phyloP scores from a whole-genome alignment of 2,329 filamentous ascomycete species.

The Fusarium palustre region DNA sequence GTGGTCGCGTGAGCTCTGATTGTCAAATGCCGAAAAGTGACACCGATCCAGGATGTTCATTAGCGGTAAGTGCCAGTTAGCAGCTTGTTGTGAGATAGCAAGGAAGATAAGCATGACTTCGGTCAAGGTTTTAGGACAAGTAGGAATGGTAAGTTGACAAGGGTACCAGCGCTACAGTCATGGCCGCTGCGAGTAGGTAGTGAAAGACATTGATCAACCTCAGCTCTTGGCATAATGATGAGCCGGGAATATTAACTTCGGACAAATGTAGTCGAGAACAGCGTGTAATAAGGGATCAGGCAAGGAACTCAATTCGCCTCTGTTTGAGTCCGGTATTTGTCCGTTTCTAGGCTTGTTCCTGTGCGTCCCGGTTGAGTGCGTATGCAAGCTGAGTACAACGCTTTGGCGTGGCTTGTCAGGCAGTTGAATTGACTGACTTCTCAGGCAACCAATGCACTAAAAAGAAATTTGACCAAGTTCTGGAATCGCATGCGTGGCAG shows the following conservation, averaged over 20 bases:
- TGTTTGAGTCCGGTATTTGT: not conserved
- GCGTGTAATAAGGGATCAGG: not conserved
- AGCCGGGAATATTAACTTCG: not conserved
- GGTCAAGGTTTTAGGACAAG: constrained; percentile 34
- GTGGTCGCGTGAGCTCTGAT: constrained; percentile 36
- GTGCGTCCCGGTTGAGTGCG: not conserved
- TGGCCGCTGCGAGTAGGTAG: constrained; percentile 10
- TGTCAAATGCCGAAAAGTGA: constrained; percentile 15
- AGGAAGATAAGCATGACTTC: constrained; percentile 39
- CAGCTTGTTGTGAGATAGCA: constrained; percentile 13
- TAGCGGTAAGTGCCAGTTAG: constrained; percentile 32
- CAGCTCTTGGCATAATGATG: constrained; percentile 10
- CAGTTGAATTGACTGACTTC: constrained; percentile 17
- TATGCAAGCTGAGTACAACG: constrained; percentile 6
- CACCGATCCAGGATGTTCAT: constrained; percentile 13
- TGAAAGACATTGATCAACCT: constrained; percentile 21
- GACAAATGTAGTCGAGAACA: not conserved
- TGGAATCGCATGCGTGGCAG: constrained; percentile 38
- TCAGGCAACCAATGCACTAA: constrained; percentile 3
- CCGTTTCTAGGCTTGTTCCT: constrained; percentile 5
- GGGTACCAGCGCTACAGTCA: constrained; percentile 15
- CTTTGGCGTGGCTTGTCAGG: constrained; percentile 18
- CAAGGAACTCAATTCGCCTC: not conserved
- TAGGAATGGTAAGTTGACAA: constrained; percentile 8
- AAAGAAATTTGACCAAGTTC: constrained; percentile 14